Evolutionary conservation across 441 rosid genomes (phyloP).

Genomic region (Melastoma candidum): DNA sequence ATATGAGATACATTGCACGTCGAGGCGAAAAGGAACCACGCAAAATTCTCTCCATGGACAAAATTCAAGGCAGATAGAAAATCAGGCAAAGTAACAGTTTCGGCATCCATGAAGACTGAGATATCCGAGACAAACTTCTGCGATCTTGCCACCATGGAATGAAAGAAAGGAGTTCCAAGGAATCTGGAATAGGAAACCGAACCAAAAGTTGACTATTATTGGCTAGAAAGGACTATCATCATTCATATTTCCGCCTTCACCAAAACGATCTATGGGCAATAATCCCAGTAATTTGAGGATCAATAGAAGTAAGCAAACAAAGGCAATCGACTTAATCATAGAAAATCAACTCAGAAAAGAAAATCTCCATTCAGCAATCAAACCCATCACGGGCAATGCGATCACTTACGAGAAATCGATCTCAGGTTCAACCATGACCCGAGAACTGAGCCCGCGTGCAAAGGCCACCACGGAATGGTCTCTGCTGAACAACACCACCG

Average conservation of each 20-base stretch:
- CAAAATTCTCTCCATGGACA: constrained; percentile 43
- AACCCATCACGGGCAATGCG: neutral
- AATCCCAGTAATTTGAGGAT: neutral
- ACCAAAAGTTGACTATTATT: neutral
- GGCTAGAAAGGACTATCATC: neutral
- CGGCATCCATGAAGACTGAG: constrained; percentile 39
- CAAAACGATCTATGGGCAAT: neutral
- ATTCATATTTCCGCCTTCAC: neutral
- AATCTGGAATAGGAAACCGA: constrained; percentile 34
- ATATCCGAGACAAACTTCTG: constrained; percentile 35
- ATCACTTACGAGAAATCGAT: constrained; percentile 73
- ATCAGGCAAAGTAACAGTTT: constrained; percentile 51
- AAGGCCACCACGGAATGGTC: constrained; percentile 44
- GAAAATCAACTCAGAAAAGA: neutral
- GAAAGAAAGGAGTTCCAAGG: constrained; percentile 71
- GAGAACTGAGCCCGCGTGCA: constrained; percentile 39
- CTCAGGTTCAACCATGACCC: constrained; percentile 53
- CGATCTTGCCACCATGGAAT: constrained; percentile 73
- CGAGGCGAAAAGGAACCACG: constrained; percentile 80
- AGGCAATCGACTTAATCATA: neutral
- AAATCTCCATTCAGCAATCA: neutral
- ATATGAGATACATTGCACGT: constrained; percentile 32
- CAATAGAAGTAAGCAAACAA: neutral
- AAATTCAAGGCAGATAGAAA: constrained; percentile 40
- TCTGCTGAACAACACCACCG: constrained; percentile 55